Evolutionary conservation across 176 grass and related monocot species (phyloP).

Genomic region (Alopecurus myosuroides): DNA sequence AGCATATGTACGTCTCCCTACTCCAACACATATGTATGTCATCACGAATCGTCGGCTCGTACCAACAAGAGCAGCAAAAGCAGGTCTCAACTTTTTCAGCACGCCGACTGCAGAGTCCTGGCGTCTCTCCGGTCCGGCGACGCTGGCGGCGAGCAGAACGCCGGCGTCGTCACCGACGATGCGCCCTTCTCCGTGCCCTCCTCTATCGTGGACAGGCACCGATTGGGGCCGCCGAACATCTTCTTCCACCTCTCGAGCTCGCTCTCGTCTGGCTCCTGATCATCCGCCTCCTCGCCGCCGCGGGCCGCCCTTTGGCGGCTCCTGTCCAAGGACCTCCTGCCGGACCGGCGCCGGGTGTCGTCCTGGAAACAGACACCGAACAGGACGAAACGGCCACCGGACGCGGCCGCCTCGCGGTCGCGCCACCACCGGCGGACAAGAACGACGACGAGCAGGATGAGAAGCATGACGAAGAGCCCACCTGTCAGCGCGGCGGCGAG

Average conservation of each 20-base stretch:
- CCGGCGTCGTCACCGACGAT: slow-evolving; percentile 20
- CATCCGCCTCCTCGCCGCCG: slow-evolving; percentile 11
- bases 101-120: background rate
- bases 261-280: slow-evolving; percentile 24
- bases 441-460: slow-evolving; percentile 9
- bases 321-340: slow-evolving; percentile 16
- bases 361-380: slow-evolving; percentile 40
- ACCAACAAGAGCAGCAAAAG: background rate
- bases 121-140: slow-evolving; percentile 28
- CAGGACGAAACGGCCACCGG: slow-evolving; percentile 30
- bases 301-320: background rate
- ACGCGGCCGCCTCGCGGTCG: background rate
- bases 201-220: slow-evolving; percentile 50
- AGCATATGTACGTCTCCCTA: background rate
- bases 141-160: slow-evolving; percentile 44
- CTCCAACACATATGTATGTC: background rate
- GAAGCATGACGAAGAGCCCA: background rate
- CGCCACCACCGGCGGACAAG: background rate
- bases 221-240: slow-evolving; percentile 14
- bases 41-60: background rate
- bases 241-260: slow-evolving; percentile 50
- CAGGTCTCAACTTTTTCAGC: background rate
- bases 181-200: slow-evolving; percentile 47
- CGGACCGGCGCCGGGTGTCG: background rate
- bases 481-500: slow-evolving; percentile 22